Evolutionary conservation across 768 basidiomycete genomes (phyloP).

Genomic region (Sistotremastrum niveocremeum): DNA sequence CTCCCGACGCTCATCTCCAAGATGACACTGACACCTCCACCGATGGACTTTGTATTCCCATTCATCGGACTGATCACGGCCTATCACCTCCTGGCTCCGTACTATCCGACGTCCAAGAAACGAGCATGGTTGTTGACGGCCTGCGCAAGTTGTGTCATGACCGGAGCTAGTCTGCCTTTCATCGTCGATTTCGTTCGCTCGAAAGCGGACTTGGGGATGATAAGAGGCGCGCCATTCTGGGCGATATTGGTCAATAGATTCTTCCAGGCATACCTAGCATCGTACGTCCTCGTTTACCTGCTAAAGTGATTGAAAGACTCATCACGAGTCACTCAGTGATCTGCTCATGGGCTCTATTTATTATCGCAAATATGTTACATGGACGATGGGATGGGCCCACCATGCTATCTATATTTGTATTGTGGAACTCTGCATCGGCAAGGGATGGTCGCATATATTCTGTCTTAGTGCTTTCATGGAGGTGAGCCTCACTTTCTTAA

Average conservation of each 20-base stretch:
- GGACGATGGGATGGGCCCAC: slow-evolving; percentile 44
- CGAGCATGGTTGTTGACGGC: slow-evolving; percentile 35
- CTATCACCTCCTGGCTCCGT: slow-evolving; percentile 19
- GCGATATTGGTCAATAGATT: slow-evolving; percentile 19
- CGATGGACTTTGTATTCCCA: slow-evolving; percentile 10
- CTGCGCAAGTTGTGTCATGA: slow-evolving; percentile 27
- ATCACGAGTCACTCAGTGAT: slow-evolving; percentile 20
- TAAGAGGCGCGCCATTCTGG: slow-evolving; percentile 10
- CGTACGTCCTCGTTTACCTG: slow-evolving; percentile 13
- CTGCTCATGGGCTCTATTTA: slow-evolving; percentile 29
- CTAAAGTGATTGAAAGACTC: not conserved
- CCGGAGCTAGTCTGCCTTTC: slow-evolving; percentile 27
- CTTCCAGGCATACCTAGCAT: slow-evolving; percentile 35
- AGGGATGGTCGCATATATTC: slow-evolving; percentile 29
- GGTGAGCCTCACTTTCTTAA: slow-evolving; percentile 12
- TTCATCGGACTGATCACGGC: slow-evolving; percentile 8
- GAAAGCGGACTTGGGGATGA: slow-evolving; percentile 15
- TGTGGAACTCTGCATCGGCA: slow-evolving; percentile 24
- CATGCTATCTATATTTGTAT: slow-evolving; percentile 30
- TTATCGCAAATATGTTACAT: slow-evolving; percentile 33
- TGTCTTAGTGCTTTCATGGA: slow-evolving; percentile 35
- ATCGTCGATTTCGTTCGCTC: slow-evolving; percentile 15
- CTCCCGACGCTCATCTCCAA: too few species aligned
- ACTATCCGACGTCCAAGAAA: slow-evolving; percentile 25
- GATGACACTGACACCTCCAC: too few species aligned